These are phyloP conservation scores for Mycena olivaceomarginata DNA, from an alignment of 768 basidiomycete genomes.

Conservation along the genomic window DNA sequence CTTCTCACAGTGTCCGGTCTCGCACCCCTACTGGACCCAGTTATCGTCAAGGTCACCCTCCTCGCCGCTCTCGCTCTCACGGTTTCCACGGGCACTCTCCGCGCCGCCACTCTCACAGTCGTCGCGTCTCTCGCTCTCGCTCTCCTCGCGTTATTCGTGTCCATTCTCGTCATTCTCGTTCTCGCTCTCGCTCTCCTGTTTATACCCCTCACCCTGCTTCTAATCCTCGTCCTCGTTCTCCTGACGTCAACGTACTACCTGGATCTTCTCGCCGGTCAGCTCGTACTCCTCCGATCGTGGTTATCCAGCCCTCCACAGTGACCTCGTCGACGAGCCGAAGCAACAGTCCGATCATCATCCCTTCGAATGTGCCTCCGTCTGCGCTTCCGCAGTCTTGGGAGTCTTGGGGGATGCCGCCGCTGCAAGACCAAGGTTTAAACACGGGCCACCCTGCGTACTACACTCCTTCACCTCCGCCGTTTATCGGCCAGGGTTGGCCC, in stretches of 20 bases:
- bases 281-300: background rate
- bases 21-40: background rate
- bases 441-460: too few species aligned
- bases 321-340: background rate
- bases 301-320: background rate
- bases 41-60: background rate
- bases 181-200: background rate
- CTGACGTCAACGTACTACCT: background rate
- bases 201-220: background rate
- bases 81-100: background rate
- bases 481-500: background rate
- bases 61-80: constrained; percentile 1
- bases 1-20: background rate
- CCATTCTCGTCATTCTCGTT: too few species aligned
- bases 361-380: background rate
- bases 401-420: too few species aligned
- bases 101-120: background rate
- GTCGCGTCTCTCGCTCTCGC: background rate
- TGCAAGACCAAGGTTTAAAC: too few species aligned
- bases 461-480: too few species aligned
- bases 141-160: background rate
- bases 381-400: background rate
- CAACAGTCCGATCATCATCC: background rate
- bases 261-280: background rate
- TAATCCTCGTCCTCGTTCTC: background rate